A percentile compares a stretch with the other conserved stretches of the same genome.
Conservation (phyloP, 2,329 filamentous ascomycete species). For the Didymella glomerata region DNA sequence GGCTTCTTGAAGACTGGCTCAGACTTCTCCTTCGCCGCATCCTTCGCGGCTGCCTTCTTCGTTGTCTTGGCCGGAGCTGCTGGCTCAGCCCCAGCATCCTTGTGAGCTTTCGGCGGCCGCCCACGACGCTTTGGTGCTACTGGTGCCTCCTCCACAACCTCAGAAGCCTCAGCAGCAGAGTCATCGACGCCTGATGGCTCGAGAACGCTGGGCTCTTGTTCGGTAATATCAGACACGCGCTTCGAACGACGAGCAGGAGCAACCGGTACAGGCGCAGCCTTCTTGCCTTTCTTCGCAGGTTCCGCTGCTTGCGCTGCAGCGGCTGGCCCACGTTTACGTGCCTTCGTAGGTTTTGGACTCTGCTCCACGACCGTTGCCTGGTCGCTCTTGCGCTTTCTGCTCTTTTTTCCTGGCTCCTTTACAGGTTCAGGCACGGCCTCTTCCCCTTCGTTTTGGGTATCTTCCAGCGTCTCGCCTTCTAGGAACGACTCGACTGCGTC, state of each 20-base stretch:
- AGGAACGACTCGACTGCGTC: conserved; percentile 20
- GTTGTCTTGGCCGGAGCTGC: conserved; percentile 15
- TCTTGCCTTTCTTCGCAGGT: conserved; percentile 34
- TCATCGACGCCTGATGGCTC: conserved; percentile 33
- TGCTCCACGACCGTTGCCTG: conserved; percentile 30
- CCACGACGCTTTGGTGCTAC: conserved; percentile 38
- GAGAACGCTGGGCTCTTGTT: conserved; percentile 36
- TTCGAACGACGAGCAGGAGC: conserved; percentile 37
- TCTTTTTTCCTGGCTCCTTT: conserved; percentile 37
- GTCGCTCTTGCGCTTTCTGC: conserved; percentile 45
- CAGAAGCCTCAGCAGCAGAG: conserved; percentile 28
- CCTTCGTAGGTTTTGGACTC: conserved; percentile 24
- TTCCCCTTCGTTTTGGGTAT: conserved; percentile 29
- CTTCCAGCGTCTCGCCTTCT: conserved; percentile 30
- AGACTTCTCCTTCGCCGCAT: conserved; percentile 21
- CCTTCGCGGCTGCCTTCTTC: conserved; percentile 11
- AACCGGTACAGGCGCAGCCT: conserved; percentile 26
- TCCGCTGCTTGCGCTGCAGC: conserved; percentile 20
- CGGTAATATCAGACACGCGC: conserved; percentile 41
- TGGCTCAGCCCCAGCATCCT: conserved; percentile 25
- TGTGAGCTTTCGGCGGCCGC: conserved; percentile 35
- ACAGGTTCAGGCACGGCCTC: conserved; percentile 33
- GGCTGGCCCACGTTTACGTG: conserved; percentile 31
- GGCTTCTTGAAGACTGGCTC: conserved; percentile 41
- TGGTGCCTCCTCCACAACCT: conserved; percentile 33